These are phyloP conservation scores for Mycena galopus DNA, from an alignment of 768 basidiomycete genomes.

Conservation along the genomic window DNA sequence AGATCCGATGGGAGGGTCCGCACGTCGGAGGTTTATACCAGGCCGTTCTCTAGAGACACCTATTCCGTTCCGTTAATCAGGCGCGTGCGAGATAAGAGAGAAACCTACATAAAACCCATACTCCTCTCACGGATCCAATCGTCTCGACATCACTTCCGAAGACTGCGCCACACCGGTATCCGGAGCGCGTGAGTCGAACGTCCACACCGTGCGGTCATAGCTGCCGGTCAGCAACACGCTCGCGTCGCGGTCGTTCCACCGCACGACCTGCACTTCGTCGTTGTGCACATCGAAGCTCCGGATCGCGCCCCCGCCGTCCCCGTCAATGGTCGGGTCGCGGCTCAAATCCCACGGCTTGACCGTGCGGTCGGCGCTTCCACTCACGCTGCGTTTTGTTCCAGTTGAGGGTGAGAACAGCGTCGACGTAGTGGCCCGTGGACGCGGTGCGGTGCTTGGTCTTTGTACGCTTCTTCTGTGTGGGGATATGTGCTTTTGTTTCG, in stretches of 20 bases:
- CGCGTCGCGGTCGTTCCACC: conserved; percentile 93
- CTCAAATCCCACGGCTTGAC: conserved; percentile 98
- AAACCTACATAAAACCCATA: conserved; percentile 87
- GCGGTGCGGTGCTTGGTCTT: conserved; percentile 77
- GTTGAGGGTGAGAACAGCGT: conserved; percentile 91
- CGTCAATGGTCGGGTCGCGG: conserved; percentile 68
- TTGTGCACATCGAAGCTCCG: conserved; percentile 89
- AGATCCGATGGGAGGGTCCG: conserved; percentile 82
- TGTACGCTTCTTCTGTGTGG: conserved; percentile 92
- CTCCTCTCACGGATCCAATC: conserved; percentile 97
- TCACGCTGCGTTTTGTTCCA: conserved; percentile 94
- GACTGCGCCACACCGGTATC: conserved; percentile 83
- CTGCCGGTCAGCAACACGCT: conserved; percentile 93
- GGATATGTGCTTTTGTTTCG: conserved; percentile 82
- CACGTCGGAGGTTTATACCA: conserved; percentile 93
- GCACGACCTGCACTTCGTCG: conserved; percentile 96
- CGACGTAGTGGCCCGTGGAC: conserved; percentile 85
- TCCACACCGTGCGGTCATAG: conserved; percentile 94
- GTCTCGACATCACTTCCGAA: conserved; percentile 94
- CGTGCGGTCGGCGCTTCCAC: conserved; percentile 93
- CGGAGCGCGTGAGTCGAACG: conserved; percentile 91
- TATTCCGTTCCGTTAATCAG: conserved; percentile 44
- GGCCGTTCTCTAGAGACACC: conserved; percentile 96
- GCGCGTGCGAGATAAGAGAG: background rate
- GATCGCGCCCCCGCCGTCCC: conserved; percentile 73